These are phyloP conservation scores for Starmerella riodocensis DNA, from an alignment of 805 yeast genomes.

Conservation along the genomic window DNA sequence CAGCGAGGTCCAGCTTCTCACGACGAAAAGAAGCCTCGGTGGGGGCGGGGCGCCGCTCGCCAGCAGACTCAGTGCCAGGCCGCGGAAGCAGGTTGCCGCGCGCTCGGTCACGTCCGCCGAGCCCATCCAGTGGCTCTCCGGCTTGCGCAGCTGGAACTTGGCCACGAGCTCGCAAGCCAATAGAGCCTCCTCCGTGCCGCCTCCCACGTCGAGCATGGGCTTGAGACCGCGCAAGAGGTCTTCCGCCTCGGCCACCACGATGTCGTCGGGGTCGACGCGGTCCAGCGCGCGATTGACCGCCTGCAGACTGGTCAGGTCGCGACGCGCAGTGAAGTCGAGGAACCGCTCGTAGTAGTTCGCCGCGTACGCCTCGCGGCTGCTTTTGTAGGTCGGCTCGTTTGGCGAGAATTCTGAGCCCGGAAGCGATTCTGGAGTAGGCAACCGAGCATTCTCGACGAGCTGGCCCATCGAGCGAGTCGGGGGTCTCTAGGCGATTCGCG, in stretches of 20 bases:
- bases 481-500: not conserved
- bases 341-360: slow-evolving; percentile 2
- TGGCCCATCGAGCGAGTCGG: no score
- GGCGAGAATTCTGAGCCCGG: no score
- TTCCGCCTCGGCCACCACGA: slow-evolving; percentile 4
- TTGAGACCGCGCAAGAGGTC: not conserved
- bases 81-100: slow-evolving; percentile 3
- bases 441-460: no score
- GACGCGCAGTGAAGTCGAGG: not conserved
- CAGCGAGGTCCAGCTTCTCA: slow-evolving; percentile 5
- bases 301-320: not conserved
- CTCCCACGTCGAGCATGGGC: not conserved
- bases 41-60: not conserved
- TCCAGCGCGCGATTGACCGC: slow-evolving; percentile 1
- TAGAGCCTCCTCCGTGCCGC: not conserved
- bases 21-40: not conserved
- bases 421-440: not conserved
- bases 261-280: slow-evolving; percentile 1
- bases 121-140: not conserved
- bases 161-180: slow-evolving; percentile 1
- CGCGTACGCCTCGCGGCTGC: not conserved
- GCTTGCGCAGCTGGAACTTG: slow-evolving; percentile 1
- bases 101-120: not conserved
- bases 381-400: no score
- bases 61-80: not conserved